phyloP scores from a whole-genome alignment of 305 asterid genomes.

The Rubia balearica region DNA sequence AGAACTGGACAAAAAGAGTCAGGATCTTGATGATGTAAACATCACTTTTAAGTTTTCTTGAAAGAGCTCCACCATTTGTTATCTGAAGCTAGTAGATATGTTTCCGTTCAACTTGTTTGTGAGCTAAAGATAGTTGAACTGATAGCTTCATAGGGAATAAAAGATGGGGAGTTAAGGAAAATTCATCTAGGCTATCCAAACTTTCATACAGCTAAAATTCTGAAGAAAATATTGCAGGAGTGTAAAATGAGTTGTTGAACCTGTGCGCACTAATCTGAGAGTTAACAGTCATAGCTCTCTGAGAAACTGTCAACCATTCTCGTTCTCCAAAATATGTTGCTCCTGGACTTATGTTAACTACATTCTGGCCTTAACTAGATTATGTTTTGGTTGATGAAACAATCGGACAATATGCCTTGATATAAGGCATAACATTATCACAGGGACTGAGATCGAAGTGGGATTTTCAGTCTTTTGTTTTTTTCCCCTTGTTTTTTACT shows the following conservation, averaged over 20 bases:
- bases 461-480: neutral
- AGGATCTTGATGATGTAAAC: conserved; percentile 87
- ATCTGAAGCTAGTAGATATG: neutral
- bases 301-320: neutral
- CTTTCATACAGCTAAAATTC: neutral
- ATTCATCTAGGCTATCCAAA: neutral
- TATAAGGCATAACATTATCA: neutral
- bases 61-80: neutral
- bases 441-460: neutral
- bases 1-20: conserved; percentile 71
- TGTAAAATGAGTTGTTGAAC: neutral
- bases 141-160: neutral
- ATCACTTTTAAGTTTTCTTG: conserved; percentile 22
- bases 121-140: neutral
- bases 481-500: neutral
- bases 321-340: neutral
- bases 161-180: neutral
- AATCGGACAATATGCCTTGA: conserved; percentile 4
- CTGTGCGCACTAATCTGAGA: neutral
- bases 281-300: neutral
- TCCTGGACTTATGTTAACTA: neutral
- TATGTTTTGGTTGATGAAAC: neutral
- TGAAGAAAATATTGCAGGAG: neutral
- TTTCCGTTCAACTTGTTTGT: neutral
- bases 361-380: neutral